Evolutionary conservation across 75 land plant genomes (phyloP), one percentile per base, ranked within the genome.

Genomic region (Larix kaempferi): DNA sequence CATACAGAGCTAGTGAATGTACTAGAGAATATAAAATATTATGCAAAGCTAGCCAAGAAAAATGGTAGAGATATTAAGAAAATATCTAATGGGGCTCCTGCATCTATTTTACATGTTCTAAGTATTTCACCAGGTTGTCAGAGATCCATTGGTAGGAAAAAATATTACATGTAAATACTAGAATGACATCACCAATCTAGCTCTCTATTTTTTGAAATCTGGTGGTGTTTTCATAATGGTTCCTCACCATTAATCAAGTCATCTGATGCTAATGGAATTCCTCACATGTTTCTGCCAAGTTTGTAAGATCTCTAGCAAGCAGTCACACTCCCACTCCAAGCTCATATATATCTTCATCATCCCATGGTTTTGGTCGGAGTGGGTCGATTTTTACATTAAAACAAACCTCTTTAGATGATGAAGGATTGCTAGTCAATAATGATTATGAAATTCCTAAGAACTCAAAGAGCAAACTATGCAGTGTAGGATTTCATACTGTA

Each of bases 271-370:
- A 39, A 39, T 39, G 41, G 41, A 39, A 2, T 39, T 39, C 41
- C 4, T 39, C 41, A 39, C 4, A 39, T 39, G 41, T 39, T 39
- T 39, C 26, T 27, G 62, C 60, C 88, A 95, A 95, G 84, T 92
- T 95, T 55, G 95, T 93, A 60, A 84, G 98, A 72, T 95, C 93
- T 76, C 78, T 95, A 33, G 81, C 91, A 41, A 82, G 78, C 56
- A 91, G 91, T 71, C 81, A 83, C 22, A 87, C 85, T 8, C 94
- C 97, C 41, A 74, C 89, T 41, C 35, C 65, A 3, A 88, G 91
- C 37, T 89, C 88, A 49, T 87, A 82, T 59, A 21, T 16, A 2
- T 21, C n/a, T 59, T 3, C 41, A 39, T 39, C 41, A 39, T 71
- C 65, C 21, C 76, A 56, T 33, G 56, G 85, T 54, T 49, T 29